Percentiles rank a stretch among this genome's conserved stretches.
Conservation (phyloP, 768 basidiomycete species). For the Termitomyces sp. region DNA sequence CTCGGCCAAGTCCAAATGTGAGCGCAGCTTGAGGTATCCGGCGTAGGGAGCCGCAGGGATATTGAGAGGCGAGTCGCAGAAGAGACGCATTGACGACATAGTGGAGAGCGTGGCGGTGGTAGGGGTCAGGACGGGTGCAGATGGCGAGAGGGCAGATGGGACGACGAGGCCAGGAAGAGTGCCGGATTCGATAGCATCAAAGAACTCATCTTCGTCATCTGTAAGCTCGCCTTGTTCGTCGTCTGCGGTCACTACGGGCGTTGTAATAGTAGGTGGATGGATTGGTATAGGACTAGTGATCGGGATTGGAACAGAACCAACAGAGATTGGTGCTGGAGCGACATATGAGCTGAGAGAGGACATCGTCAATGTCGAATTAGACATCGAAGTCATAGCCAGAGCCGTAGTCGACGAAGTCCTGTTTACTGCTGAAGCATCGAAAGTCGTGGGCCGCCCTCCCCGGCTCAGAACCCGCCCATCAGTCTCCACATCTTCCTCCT, state of each 20-base stretch:
- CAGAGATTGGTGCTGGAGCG: background rate
- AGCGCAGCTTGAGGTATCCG: conserved; percentile 64
- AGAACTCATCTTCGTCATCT: conserved; percentile 93
- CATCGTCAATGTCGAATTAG: background rate
- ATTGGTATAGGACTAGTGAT: background rate
- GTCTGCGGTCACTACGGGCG: conserved; percentile 7
- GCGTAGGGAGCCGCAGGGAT: conserved; percentile 38
- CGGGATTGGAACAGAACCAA: background rate
- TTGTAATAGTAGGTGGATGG: background rate
- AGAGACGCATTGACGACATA: background rate
- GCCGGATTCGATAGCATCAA: conserved; percentile 89
- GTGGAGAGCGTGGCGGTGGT: background rate
- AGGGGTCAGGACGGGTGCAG: background rate
- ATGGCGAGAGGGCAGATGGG: conserved; percentile 3
- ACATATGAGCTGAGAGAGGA: background rate
- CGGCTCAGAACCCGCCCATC: background rate
- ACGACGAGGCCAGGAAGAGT: conserved; percentile 73
- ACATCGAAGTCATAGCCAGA: background rate
- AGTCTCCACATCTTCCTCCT: background rate
- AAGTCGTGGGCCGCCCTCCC: no score
- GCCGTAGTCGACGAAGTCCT: background rate
- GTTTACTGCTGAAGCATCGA: background rate
- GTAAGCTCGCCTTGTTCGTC: conserved; percentile 34
- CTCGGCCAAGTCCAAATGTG: conserved; percentile 58
- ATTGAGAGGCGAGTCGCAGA: background rate